These are phyloP conservation scores for Rhizoclosmatium sp. DNA, from an alignment of 192 early-diverging fungal species.

Conservation along the genomic window DNA sequence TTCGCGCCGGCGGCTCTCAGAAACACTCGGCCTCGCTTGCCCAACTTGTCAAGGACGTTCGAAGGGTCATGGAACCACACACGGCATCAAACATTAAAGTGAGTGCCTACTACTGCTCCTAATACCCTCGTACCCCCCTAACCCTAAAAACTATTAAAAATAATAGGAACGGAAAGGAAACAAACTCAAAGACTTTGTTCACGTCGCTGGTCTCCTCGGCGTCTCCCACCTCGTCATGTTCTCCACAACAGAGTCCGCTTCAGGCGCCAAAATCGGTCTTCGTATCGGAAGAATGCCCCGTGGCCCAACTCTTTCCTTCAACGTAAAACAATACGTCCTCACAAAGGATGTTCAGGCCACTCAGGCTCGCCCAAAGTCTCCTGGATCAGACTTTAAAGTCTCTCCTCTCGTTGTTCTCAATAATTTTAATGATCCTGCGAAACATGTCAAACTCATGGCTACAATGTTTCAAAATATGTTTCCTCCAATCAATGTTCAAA, in stretches of 20 bases:
- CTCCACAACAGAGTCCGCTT: constrained; percentile 76
- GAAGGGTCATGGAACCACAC: constrained; percentile 93
- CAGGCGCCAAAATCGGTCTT: constrained; percentile 69
- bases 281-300: constrained; percentile 86
- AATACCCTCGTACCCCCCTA: neutral
- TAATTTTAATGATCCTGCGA: constrained; percentile 75
- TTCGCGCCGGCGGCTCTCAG: constrained; percentile 80
- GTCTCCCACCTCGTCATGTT: constrained; percentile 92
- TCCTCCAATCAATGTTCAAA: constrained; percentile 92
- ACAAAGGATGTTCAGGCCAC: constrained; percentile 81
- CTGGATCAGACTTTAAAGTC: constrained; percentile 77
- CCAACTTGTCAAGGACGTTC: constrained; percentile 82
- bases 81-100: constrained; percentile 85
- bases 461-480: constrained; percentile 98
- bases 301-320: constrained; percentile 92
- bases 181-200: constrained; percentile 91
- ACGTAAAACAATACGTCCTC: constrained; percentile 81
- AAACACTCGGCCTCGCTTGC: constrained; percentile 61
- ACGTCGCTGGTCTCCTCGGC: constrained; percentile 82
- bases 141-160: neutral
- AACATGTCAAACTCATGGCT: constrained; percentile 89
- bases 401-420: constrained; percentile 86
- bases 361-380: constrained; percentile 80
- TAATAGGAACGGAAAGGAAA: constrained; percentile 86
- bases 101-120: neutral